Evolutionary conservation across 192 early-diverging fungal genomes (phyloP), one percentile per base, ranked within the genome.

Genomic region (Backusella parvicylindrica): DNA sequence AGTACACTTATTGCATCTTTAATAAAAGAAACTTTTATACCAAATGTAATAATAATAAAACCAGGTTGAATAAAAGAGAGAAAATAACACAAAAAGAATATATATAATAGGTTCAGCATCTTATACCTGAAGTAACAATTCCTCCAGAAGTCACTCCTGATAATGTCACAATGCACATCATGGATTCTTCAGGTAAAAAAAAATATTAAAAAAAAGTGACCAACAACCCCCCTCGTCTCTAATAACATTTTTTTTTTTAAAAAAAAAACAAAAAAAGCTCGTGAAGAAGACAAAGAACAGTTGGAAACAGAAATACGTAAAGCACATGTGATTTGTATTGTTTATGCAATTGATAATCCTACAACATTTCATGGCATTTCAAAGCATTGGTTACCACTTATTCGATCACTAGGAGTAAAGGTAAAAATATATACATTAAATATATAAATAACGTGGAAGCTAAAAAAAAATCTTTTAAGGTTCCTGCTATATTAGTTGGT

Each of bases 111-210:
- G 92, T 96, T 37, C 98, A 98, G 83, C 93, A 96, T 75, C 94
- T 98, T 23, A 94, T 99, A 67, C 96, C 98, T 16, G 98, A 99
- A 79, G 96, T 99, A n/a, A 99, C 97, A 18, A 99, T 99, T 73
- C 98, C 98, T 47, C 95, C 98, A 31, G 96, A 99, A 77, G 94
- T 98, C 75, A 97, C 97, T 36, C 90, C 95, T 2, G 98, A 98
- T 71, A 95, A 95, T 70, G 96, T 96, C 13, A 98, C 96, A 11
- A 98, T 96, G 6, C 93, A 97, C 78, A 98, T 99, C 70, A 94
- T 98, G 49, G 98, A 99, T 80, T 96, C 98, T n/a, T 97, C 98
- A 41, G 87, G 94, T 95, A 78, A 56, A 69, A 33, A 49, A 65
- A 31, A 23, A 32, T 1, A 37, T 31, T 6, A 16, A 67, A 53